A percentile compares a stretch with the other conserved stretches of the same genome.
Conservation (phyloP, 768 basidiomycete genomes). For the Dentipellis sp. region DNA sequence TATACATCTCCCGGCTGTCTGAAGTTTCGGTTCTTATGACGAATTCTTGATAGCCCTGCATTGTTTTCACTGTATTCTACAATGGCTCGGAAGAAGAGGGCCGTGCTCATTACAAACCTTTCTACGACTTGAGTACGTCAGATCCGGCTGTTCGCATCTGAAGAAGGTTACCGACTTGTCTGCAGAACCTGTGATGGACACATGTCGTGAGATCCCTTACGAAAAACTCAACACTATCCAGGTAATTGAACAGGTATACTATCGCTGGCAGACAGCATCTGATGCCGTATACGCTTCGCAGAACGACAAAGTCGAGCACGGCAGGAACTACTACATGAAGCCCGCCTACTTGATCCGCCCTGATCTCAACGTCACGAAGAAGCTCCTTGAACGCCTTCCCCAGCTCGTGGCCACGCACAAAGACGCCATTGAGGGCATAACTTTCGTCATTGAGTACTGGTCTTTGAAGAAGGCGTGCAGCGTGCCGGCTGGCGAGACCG, state of each 20-base stretch:
- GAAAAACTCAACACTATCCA: slow-evolving; percentile 9
- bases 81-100: slow-evolving; percentile 20
- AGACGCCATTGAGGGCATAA: not conserved
- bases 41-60: slow-evolving; percentile 7
- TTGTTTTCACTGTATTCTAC: slow-evolving; percentile 11
- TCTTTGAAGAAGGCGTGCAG: slow-evolving; percentile 6
- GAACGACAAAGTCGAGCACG: slow-evolving; percentile 6
- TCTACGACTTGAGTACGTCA: slow-evolving; percentile 17
- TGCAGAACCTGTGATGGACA: slow-evolving; percentile 14
- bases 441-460: slow-evolving; percentile 4
- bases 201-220: slow-evolving; percentile 14
- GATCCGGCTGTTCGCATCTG: not conserved
- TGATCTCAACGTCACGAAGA: not conserved
- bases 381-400: not conserved
- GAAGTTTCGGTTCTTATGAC: too few relatives aligned
- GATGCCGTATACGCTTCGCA: not conserved
- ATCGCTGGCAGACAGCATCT: not conserved
- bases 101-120: slow-evolving; percentile 13
- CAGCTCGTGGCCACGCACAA: not conserved
- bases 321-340: slow-evolving; percentile 9
- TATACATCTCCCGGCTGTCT: not conserved
- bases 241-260: slow-evolving; percentile 2
- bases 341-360: slow-evolving; percentile 3
- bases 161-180: not conserved
- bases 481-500: slow-evolving; percentile 11